Percentiles rank a stretch among this genome's conserved stretches.
These are phyloP conservation scores for Phytophthora pluvialis DNA, from an alignment of 352 stramenopile species.

Conservation along the genomic window DNA sequence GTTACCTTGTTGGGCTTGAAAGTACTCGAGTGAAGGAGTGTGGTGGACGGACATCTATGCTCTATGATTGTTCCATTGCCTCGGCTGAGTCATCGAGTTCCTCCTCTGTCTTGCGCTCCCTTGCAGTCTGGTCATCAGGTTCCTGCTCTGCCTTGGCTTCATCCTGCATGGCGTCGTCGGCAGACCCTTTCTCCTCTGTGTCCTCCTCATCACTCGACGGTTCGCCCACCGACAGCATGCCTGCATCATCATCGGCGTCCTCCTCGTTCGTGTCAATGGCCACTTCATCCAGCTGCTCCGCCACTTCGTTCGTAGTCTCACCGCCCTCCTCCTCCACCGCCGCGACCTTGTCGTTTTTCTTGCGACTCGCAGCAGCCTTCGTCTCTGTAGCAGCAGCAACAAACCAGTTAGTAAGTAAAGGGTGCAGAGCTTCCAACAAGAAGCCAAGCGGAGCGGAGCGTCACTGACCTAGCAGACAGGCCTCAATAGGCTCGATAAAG, in stretches of 20 bases:
- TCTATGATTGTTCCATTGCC: slow-evolving; percentile 40
- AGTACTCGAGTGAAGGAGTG: not conserved
- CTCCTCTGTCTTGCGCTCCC: slow-evolving; percentile 24
- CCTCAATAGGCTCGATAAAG: slow-evolving; percentile 72
- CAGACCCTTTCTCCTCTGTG: slow-evolving; percentile 21
- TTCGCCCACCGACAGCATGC: slow-evolving; percentile 52
- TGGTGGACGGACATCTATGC: not conserved
- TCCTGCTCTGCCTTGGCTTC: slow-evolving; percentile 23
- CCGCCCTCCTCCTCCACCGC: slow-evolving; percentile 33
- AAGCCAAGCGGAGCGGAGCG: no score
- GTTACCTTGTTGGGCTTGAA: slow-evolving; percentile 17
- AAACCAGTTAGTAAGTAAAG: not conserved
- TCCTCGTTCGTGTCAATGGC: slow-evolving; percentile 39
- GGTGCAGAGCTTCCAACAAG: not conserved
- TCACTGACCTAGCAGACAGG: slow-evolving; percentile 66
- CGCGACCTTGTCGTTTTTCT: slow-evolving; percentile 32
- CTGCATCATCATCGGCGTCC: slow-evolving; percentile 50
- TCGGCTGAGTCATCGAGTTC: slow-evolving; percentile 25
- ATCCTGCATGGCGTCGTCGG: slow-evolving; percentile 19
- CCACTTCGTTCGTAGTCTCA: slow-evolving; percentile 42
- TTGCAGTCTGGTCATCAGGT: not conserved
- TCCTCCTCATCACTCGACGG: slow-evolving; percentile 32
- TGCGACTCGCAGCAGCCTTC: slow-evolving; percentile 45
- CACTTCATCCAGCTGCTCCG: slow-evolving; percentile 40
- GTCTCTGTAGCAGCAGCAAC: slow-evolving; percentile 43